phyloP scores from a whole-genome alignment of 2,329 filamentous ascomycete genomes.

The Fusarium equiseti region DNA sequence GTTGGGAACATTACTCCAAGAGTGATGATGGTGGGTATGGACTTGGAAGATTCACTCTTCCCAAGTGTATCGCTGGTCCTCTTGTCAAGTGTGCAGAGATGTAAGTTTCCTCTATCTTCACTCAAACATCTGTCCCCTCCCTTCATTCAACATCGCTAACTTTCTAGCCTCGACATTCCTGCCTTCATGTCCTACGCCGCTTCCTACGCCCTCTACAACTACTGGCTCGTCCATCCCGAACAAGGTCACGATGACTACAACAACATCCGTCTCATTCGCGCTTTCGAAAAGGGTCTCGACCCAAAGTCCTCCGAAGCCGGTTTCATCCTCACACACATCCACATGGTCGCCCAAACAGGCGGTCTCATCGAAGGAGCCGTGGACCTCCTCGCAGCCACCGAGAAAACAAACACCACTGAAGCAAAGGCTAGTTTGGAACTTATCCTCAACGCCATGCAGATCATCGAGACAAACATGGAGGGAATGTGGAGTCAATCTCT shows the following conservation, averaged over 20 bases:
- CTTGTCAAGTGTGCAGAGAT: slow-evolving; percentile 39
- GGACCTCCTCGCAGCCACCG: slow-evolving; percentile 64
- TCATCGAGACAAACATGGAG: slow-evolving; percentile 86
- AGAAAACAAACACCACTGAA: slow-evolving; percentile 44
- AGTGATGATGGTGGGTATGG: slow-evolving; percentile 28
- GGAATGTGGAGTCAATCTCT: slow-evolving; percentile 92
- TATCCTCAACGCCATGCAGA: slow-evolving; percentile 69
- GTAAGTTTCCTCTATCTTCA: neutral
- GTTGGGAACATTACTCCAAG: slow-evolving; percentile 37
- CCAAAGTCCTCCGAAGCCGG: slow-evolving; percentile 90
- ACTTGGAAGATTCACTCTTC: slow-evolving; percentile 32
- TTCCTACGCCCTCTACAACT: slow-evolving; percentile 77
- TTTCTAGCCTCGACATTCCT: slow-evolving; percentile 30
- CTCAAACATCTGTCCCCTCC: too few species aligned
- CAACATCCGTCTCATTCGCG: slow-evolving; percentile 86
- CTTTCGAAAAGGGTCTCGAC: slow-evolving; percentile 91
- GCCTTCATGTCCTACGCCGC: slow-evolving; percentile 61
- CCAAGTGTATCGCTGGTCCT: slow-evolving; percentile 38
- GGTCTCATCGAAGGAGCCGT: slow-evolving; percentile 80
- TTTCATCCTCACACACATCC: slow-evolving; percentile 94
- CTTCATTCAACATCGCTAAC: too few species aligned
- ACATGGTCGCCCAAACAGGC: slow-evolving; percentile 92
- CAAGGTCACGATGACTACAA: slow-evolving; percentile 69
- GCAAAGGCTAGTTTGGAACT: slow-evolving; percentile 75
- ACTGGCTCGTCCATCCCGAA: slow-evolving; percentile 68